Evolutionary conservation across 1,139 yeast genomes (phyloP).

Genomic region (Nakaseomyces kungkrabaensis): DNA sequence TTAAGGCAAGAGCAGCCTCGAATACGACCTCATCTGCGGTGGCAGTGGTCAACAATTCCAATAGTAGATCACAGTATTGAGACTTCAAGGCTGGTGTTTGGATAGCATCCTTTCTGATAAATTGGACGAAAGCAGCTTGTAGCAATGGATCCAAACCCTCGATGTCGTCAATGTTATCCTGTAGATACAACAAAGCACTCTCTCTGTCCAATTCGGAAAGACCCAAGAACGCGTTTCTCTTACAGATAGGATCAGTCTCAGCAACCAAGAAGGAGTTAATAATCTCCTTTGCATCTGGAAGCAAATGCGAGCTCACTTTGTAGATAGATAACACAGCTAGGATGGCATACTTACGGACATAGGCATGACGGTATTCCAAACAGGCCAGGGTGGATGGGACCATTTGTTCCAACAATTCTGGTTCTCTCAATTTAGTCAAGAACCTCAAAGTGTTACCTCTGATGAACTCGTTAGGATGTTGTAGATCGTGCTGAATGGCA

Average conservation of each 20-base stretch:
- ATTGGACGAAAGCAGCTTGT: constrained; percentile 86
- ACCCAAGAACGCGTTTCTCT: constrained; percentile 90
- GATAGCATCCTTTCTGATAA: constrained; percentile 73
- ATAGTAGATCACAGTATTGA: constrained; percentile 62
- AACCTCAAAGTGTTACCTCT: constrained; percentile 93
- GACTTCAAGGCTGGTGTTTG: constrained; percentile 53
- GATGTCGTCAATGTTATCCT: constrained; percentile 53
- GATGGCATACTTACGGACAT: constrained; percentile 94
- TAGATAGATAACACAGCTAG: constrained; percentile 80
- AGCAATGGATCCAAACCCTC: constrained; percentile 72
- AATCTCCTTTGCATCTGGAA: constrained; percentile 91
- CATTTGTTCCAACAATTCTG: constrained; percentile 89
- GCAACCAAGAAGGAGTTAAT: constrained; percentile 61
- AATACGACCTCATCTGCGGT: constrained; percentile 71
- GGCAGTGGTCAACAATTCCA: constrained; percentile 62
- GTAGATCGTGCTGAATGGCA: constrained; percentile 93
- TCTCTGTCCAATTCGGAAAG: constrained; percentile 76
- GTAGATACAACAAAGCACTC: constrained; percentile 72
- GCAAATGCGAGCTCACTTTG: constrained; percentile 72
- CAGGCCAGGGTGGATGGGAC: constrained; percentile 89
- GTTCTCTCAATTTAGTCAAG: constrained; percentile 80
- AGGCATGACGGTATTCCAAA: constrained; percentile 93
- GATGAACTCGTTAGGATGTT: constrained; percentile 95
- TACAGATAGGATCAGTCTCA: constrained; percentile 90
- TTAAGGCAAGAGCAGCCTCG: constrained; percentile 84